Percentiles rank a stretch among this genome's conserved stretches.
Conservation (phyloP, 176 grass and related monocot genomes). For the Cenchrus purpureus region DNA sequence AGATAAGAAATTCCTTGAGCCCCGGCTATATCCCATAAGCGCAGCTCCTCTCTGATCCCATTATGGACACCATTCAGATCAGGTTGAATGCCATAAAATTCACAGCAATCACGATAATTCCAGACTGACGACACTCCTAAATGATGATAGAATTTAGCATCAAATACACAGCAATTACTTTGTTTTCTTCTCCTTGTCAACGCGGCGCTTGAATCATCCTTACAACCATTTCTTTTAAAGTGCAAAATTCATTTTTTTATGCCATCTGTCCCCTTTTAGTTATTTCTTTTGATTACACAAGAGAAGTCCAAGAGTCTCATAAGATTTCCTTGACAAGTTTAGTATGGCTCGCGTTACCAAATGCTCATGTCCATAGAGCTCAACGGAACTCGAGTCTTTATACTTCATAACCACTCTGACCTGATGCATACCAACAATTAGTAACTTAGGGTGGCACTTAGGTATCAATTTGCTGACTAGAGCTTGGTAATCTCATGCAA, state of each 20-base stretch:
- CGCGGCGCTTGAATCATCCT: background rate
- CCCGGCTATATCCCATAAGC: too few species aligned
- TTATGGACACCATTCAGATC: too few species aligned
- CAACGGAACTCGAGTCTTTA: background rate
- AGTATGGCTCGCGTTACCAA: background rate
- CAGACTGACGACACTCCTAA: too few species aligned
- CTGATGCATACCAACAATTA: background rate
- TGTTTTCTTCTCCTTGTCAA: background rate
- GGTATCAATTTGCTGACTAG: background rate
- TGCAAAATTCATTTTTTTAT: background rate
- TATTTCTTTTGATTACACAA: too few species aligned
- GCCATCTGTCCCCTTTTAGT: background rate
- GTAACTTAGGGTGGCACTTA: background rate
- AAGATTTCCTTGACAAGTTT: background rate
- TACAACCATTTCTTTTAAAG: background rate
- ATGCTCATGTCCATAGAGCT: background rate
- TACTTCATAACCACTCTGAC: background rate
- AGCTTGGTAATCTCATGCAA: background rate
- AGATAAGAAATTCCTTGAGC: too few species aligned
- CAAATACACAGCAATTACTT: background rate
- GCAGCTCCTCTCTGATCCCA: too few species aligned
- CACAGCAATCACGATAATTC: too few species aligned
- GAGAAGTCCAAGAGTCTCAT: too few species aligned
- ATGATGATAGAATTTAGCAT: too few species aligned
- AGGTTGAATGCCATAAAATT: too few species aligned